Evolutionary conservation across 805 yeast genomes (phyloP).

Genomic region (Metschnikowia gruessii): DNA sequence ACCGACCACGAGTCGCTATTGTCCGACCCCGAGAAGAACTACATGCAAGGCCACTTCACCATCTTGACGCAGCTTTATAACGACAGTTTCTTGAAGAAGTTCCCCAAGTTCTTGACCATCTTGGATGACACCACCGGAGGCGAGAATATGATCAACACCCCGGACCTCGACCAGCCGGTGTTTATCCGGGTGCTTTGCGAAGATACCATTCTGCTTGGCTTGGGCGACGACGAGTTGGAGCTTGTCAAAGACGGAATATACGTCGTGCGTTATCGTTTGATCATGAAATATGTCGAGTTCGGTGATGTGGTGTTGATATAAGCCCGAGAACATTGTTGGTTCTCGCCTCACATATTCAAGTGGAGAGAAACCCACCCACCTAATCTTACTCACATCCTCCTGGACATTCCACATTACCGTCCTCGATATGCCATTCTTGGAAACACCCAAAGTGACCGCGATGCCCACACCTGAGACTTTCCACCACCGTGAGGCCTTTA

Average conservation of each 20-base stretch:
- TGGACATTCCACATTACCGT: conserved; percentile 71
- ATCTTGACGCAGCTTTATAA: conserved; percentile 65
- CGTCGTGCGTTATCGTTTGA: conserved; percentile 60
- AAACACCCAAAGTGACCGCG: conserved; percentile 81
- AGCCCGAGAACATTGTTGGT: neutral
- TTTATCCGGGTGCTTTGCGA: conserved; percentile 58
- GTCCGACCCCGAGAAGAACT: conserved; percentile 58
- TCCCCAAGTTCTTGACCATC: conserved; percentile 68
- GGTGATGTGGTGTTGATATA: conserved; percentile 40
- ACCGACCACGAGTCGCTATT: conserved; percentile 26
- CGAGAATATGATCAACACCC: conserved; percentile 73
- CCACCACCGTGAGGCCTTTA: conserved; percentile 61
- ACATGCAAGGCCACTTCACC: conserved; percentile 65
- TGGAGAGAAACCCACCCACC: too few relatives aligned
- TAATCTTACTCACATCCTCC: conserved; percentile 50
- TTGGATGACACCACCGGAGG: conserved; percentile 67
- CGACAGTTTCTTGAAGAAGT: conserved; percentile 56
- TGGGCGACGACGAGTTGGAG: conserved; percentile 31
- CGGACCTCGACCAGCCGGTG: conserved; percentile 74
- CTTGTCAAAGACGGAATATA: conserved; percentile 61
- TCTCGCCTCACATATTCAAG: too few relatives aligned
- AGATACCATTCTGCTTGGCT: conserved; percentile 25
- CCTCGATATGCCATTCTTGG: conserved; percentile 69
- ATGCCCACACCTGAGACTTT: conserved; percentile 75
- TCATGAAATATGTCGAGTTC: conserved; percentile 31